phyloP scores from a whole-genome alignment of 345 rosid species.

The Isatis tinctoria region DNA sequence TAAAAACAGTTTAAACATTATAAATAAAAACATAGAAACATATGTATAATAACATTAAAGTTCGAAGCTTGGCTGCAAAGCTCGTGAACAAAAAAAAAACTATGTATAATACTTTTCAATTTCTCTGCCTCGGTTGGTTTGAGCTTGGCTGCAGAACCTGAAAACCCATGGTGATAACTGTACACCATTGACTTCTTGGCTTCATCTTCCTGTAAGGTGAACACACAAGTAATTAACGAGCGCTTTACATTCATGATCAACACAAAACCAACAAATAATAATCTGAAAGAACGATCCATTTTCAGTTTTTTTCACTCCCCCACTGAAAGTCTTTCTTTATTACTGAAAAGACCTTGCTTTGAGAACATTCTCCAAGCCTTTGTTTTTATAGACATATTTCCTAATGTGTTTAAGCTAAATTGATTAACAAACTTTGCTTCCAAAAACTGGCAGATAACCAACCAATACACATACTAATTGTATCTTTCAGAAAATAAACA shows the following conservation, averaged over 20 bases:
- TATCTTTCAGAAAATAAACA: constrained; percentile 7
- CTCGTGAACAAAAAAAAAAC: constrained; percentile 10
- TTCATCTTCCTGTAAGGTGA: not conserved
- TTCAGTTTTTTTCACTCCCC: not conserved
- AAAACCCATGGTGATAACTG: constrained; percentile 43
- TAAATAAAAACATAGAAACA: too few species aligned
- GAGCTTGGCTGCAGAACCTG: constrained; percentile 57
- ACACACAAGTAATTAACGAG: not conserved
- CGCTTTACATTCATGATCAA: constrained; percentile 3
- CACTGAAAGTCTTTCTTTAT: not conserved
- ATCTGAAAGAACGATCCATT: too few species aligned
- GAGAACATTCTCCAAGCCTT: not conserved
- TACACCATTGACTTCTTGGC: constrained; percentile 43
- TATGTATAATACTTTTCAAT: constrained; percentile 13
- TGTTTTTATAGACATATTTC: constrained; percentile 6
- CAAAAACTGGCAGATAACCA: not conserved
- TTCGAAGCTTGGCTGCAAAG: too few species aligned
- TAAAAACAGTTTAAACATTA: too few species aligned
- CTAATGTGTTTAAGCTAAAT: not conserved
- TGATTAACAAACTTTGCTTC: not conserved
- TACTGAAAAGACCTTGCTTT: not conserved
- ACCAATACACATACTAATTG: constrained; percentile 13
- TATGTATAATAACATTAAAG: too few species aligned
- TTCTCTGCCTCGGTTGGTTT: constrained; percentile 35
- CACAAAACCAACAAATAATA: constrained; percentile 14